Conservation (phyloP, 2,329 filamentous ascomycete genomes). For the Kalaharituber pfeilii region DNA sequence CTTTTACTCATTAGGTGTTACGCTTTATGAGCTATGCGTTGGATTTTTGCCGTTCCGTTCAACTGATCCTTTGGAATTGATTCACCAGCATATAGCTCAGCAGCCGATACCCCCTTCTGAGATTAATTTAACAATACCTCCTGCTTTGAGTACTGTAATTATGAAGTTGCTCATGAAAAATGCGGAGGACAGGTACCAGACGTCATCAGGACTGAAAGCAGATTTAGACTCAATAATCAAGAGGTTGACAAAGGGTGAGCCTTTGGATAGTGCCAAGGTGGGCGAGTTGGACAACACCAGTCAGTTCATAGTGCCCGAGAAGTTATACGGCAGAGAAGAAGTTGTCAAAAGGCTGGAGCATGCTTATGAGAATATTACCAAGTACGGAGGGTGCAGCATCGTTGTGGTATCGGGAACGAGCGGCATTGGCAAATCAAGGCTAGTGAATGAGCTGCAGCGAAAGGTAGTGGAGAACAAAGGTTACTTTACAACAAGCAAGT, state of each 20-base stretch:
- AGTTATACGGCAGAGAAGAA: constrained; percentile 21
- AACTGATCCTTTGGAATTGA: constrained; percentile 21
- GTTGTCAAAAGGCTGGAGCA: constrained; percentile 8
- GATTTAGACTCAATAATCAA: constrained; percentile 21
- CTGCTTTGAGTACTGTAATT: constrained; percentile 19
- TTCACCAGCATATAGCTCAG: constrained; percentile 24
- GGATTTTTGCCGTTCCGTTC: constrained; percentile 23
- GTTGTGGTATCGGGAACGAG: constrained; percentile 21
- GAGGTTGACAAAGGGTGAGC: constrained; percentile 17
- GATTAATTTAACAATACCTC: constrained; percentile 21
- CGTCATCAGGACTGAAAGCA: constrained; percentile 21
- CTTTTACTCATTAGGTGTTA: constrained; percentile 22
- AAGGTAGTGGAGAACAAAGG: constrained; percentile 22
- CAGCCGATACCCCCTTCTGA: constrained; percentile 21
- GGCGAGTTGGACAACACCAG: constrained; percentile 22
- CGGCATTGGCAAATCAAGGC: constrained; percentile 21
- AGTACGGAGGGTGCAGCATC: constrained; percentile 16
- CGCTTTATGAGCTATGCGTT: constrained; percentile 22
- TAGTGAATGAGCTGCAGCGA: constrained; percentile 23
- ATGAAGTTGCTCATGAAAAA: constrained; percentile 23
- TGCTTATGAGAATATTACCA: constrained; percentile 8
- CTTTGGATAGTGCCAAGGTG: constrained; percentile 19
- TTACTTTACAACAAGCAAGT: constrained; percentile 22
- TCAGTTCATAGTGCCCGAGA: constrained; percentile 21
- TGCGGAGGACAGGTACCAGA: constrained; percentile 23